A percentile compares a stretch with the other conserved stretches of the same genome.
These are phyloP conservation scores for Xylaria sp. DNA, from an alignment of 2,329 filamentous ascomycete genomes.

Conservation along the genomic window DNA sequence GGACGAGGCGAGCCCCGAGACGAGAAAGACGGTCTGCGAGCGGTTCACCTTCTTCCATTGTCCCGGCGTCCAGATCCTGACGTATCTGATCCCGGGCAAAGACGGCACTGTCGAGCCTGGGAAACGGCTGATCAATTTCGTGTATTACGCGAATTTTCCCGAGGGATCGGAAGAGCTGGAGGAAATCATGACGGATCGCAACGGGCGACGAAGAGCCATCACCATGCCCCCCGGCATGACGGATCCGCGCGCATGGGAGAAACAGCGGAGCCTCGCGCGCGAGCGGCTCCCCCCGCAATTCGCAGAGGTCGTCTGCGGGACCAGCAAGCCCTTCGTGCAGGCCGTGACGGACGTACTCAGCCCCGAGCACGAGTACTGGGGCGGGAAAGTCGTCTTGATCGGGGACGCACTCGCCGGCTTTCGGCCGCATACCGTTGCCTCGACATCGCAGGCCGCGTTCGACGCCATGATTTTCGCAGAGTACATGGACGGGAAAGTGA, in stretches of 20 bases:
- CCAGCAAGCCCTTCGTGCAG: conserved; percentile 56
- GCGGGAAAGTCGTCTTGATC: conserved; percentile 55
- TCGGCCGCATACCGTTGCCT: conserved; percentile 57
- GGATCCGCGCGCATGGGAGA: conserved; percentile 50
- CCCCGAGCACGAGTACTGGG: conserved; percentile 51
- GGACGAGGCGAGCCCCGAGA: conserved; percentile 50
- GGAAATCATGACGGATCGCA: conserved; percentile 51
- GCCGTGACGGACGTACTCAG: conserved; percentile 55
- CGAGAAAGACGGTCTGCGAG: conserved; percentile 51
- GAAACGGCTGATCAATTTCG: conserved; percentile 57
- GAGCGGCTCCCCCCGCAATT: conserved; percentile 54
- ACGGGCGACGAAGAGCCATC: conserved; percentile 50
- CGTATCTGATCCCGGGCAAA: conserved; percentile 56
- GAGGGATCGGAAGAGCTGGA: conserved; percentile 49
- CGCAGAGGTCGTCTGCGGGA: conserved; percentile 55
- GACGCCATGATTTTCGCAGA: conserved; percentile 53
- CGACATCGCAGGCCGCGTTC: conserved; percentile 55
- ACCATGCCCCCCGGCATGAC: conserved; percentile 54
- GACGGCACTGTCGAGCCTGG: conserved; percentile 54
- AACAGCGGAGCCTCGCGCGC: conserved; percentile 50
- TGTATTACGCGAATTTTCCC: conserved; percentile 59
- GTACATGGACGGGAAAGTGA: conserved; percentile 49
- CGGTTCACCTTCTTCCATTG: conserved; percentile 56
- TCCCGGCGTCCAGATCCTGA: conserved; percentile 54
- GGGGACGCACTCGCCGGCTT: conserved; percentile 60